Base-by-base conservation (phyloP, 306 rosid genomes). In the Senna siamea region DNA sequence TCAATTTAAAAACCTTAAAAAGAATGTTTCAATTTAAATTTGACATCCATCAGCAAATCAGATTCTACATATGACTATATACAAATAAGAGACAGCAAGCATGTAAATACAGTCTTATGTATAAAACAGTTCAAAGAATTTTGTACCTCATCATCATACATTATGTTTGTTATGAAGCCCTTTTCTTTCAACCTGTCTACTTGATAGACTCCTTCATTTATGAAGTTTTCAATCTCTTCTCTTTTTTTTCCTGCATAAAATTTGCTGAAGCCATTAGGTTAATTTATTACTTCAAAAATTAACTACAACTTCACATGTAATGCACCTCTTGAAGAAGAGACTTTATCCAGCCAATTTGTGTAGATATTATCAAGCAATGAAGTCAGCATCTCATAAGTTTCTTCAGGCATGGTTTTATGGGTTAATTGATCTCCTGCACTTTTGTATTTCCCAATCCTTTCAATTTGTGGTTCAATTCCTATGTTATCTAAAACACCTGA, bases 401-500 rank as follows among this genome's bases (percentile, higher is more conserved):
- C 97, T 73, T 89, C 85, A 44, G 99, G 85, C 78, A 94, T 92
- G 28, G 84, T 87, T 60, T 76, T 92, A 68, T 95, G 84, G 9
- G 85, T 84, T 66, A 94, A 90, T 72, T 88, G 96, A 90, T 94
- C 99, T 34, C 93, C 97, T 6, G 96, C 96, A 87, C 93, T 89
- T 85, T 94, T 91, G 82, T 94, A 92, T 75, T 94, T 92, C 57
- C 99, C 99, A 69, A 94, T 89, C 88, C 93, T 89, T 79, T 88
- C 92, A 72, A 94, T 90, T 77, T 92, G 95, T 66, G 97, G 97
- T 79, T 88, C 97, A 75, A 94, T 67, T 73, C 99, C 97, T 40
- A 87, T 72, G 59, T 89, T 89, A 40, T 94, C 97, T 71, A 94
- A 83, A 79, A 89, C 84, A 71, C 99, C 97, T 94, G 77, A 60